Conservation (phyloP, 768 basidiomycete genomes). For the Sporobolomyces phaffii region DNA sequence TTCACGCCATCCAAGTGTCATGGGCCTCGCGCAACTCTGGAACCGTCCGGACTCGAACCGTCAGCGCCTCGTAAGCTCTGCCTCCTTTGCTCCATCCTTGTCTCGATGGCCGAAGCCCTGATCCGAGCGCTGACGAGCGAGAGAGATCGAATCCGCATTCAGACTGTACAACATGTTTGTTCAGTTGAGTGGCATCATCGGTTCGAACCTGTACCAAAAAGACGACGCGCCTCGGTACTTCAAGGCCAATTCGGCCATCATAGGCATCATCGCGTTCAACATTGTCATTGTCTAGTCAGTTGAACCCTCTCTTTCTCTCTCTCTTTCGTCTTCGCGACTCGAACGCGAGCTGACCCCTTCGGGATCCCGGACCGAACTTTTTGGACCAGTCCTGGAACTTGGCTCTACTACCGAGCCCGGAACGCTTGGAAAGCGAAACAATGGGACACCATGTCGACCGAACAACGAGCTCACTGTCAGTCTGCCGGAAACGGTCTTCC, state of each 20-base stretch:
- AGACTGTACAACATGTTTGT: conserved; percentile 46
- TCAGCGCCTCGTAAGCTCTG: conserved; percentile 42
- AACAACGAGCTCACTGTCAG: conserved; percentile 42
- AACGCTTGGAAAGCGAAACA: conserved; percentile 42
- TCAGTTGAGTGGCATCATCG: conserved; percentile 44
- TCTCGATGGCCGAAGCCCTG: too few species aligned
- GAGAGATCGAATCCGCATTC: neutral
- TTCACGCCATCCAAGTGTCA: conserved; percentile 44
- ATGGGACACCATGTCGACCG: conserved; percentile 44
- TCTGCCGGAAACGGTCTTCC: neutral
- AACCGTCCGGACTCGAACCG: conserved; percentile 45
- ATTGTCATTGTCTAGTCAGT: conserved; percentile 39
- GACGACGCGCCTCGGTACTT: conserved; percentile 39
- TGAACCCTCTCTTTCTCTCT: too few species aligned
- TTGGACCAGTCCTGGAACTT: conserved; percentile 1
- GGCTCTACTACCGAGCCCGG: conserved; percentile 17
- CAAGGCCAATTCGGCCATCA: conserved; percentile 44
- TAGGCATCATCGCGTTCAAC: conserved; percentile 46
- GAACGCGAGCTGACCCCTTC: neutral
- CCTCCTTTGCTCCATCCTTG: neutral
- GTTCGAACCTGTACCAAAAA: conserved; percentile 41
- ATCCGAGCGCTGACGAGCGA: too few species aligned
- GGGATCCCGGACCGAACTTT: too few species aligned
- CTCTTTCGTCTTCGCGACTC: conserved; percentile 28
- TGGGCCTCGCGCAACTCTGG: conserved; percentile 45